These are phyloP conservation scores for Skeletonema potamos DNA, from an alignment of 108 stramenopile species.

Conservation along the genomic window DNA sequence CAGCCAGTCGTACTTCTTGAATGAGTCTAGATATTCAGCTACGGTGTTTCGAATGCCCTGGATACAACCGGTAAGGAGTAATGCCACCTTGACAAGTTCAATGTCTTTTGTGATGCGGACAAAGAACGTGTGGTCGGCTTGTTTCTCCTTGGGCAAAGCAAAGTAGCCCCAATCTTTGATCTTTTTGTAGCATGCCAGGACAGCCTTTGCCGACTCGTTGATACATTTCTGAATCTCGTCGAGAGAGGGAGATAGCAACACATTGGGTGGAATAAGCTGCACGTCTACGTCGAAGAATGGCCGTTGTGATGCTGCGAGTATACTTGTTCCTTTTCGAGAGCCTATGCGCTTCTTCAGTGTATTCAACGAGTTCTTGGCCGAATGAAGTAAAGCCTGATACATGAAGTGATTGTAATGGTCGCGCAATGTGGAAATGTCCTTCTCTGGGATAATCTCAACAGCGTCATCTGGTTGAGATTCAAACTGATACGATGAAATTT, in stretches of 20 bases:
- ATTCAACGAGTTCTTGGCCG: conserved; percentile 89
- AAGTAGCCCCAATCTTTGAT: conserved; percentile 67
- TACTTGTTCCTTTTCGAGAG: conserved; percentile 53
- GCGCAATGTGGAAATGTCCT: conserved; percentile 75
- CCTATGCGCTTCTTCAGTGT: conserved; percentile 85
- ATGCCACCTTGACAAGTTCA: conserved; percentile 85
- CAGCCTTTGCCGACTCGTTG: conserved; percentile 83
- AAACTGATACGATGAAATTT: conserved; percentile 71
- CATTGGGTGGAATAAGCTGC: conserved; percentile 75
- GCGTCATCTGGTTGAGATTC: conserved; percentile 52
- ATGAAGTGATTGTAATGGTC: conserved; percentile 93
- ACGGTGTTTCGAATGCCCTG: conserved; percentile 89
- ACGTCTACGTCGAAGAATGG: conserved; percentile 93
- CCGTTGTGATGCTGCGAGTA: conserved; percentile 48
- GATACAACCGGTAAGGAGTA: conserved; percentile 89
- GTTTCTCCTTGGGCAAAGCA: conserved; percentile 30
- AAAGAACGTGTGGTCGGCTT: conserved; percentile 69
- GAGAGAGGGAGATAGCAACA: conserved; percentile 75
- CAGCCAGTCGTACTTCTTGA: conserved; percentile 80
- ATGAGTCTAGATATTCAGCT: conserved; percentile 76
- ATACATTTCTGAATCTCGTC: conserved; percentile 90
- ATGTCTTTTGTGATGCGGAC: conserved; percentile 90
- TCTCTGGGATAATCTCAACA: conserved; percentile 60
- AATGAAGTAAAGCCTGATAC: conserved; percentile 87
- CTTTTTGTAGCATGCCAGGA: conserved; percentile 85